Percentiles rank a stretch among this genome's conserved stretches.
Evolutionary conservation across 139 green algal species (phyloP).

Genomic region (Asterochloris sp.): DNA sequence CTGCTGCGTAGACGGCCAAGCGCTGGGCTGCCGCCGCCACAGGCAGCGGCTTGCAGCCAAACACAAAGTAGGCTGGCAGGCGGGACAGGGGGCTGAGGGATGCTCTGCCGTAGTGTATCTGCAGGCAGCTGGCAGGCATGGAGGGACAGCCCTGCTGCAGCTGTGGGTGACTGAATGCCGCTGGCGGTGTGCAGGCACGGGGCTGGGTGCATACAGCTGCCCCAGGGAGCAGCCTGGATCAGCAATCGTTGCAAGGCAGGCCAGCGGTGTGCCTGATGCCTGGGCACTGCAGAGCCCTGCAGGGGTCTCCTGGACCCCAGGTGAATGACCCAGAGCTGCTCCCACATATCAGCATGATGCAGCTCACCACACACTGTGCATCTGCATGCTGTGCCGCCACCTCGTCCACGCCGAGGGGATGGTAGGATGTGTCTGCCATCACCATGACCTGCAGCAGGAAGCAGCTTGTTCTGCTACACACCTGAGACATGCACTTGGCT

Average conservation of each 20-base stretch:
- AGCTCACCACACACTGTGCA: slow-evolving; percentile 68
- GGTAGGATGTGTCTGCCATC: slow-evolving; percentile 82
- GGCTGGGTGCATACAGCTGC: too few relatives aligned
- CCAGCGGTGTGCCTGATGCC: too few relatives aligned
- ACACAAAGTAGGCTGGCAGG: slow-evolving; percentile 79
- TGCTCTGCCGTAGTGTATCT: slow-evolving; percentile 89
- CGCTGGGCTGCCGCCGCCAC: not conserved
- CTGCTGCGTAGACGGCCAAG: not conserved
- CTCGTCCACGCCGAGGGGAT: slow-evolving; percentile 76
- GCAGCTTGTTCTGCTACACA: not conserved
- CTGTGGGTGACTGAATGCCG: too few relatives aligned
- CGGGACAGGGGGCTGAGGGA: slow-evolving; percentile 68
- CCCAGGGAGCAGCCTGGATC: too few relatives aligned
- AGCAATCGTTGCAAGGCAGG: too few relatives aligned
- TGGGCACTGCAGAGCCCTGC: too few relatives aligned
- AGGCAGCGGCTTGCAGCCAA: slow-evolving; percentile 45
- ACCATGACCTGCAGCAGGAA: slow-evolving; percentile 57
- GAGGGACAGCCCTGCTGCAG: too few relatives aligned
- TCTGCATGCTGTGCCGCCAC: slow-evolving; percentile 73
- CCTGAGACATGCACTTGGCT: not conserved
- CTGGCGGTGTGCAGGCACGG: too few relatives aligned
- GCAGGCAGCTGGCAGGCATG: slow-evolving; percentile 6
- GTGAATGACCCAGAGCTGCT: too few relatives aligned
- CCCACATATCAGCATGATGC: not conserved
- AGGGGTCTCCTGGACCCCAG: too few relatives aligned